Evolutionary conservation across 2,329 filamentous ascomycete species (phyloP).

Genomic region (Colletotrichum musae): DNA sequence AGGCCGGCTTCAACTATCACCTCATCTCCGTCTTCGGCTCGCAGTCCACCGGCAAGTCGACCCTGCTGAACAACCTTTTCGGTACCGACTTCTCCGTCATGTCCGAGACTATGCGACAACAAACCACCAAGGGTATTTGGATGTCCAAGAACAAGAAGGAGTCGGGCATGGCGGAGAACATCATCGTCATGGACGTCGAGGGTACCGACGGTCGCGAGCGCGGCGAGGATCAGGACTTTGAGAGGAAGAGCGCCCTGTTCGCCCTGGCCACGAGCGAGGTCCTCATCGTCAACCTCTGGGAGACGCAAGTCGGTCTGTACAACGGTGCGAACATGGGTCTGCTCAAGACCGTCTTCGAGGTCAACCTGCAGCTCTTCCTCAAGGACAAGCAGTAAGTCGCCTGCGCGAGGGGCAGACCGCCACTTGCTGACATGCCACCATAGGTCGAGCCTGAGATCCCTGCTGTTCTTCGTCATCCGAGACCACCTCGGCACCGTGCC

Average conservation of each 20-base stretch:
- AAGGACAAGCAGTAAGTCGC: conserved; percentile 88
- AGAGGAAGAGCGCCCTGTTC: conserved; percentile 97
- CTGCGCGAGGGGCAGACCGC: background rate
- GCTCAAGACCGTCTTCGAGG: conserved; percentile 98
- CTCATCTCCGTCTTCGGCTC: conserved; percentile 99
- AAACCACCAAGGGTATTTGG: conserved; percentile 99
- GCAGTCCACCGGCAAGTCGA: conserved; percentile 98
- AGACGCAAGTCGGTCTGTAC: conserved; percentile 97
- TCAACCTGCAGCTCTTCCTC: conserved; percentile 96
- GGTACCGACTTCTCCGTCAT: conserved; percentile 97
- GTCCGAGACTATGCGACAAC: conserved; percentile 92
- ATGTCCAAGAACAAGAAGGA: conserved; percentile 94
- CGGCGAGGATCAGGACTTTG: conserved; percentile 98
- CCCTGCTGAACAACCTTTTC: conserved; percentile 94
- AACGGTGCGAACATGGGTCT: conserved; percentile 99
- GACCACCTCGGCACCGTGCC: conserved; percentile 96
- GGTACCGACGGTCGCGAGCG: conserved; percentile 96
- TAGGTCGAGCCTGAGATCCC: conserved; percentile 87
- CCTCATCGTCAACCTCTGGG: conserved; percentile 98
- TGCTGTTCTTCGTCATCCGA: conserved; percentile 98
- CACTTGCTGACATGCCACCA: conserved; percentile 38
- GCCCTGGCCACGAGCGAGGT: conserved; percentile 98
- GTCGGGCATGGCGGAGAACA: conserved; percentile 90
- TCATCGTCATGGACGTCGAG: conserved; percentile 99
- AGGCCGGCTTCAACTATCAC: conserved; percentile 98